These are phyloP conservation scores for Scheffersomyces stambukii DNA, from an alignment of 1,139 yeast species.

Conservation along the genomic window DNA sequence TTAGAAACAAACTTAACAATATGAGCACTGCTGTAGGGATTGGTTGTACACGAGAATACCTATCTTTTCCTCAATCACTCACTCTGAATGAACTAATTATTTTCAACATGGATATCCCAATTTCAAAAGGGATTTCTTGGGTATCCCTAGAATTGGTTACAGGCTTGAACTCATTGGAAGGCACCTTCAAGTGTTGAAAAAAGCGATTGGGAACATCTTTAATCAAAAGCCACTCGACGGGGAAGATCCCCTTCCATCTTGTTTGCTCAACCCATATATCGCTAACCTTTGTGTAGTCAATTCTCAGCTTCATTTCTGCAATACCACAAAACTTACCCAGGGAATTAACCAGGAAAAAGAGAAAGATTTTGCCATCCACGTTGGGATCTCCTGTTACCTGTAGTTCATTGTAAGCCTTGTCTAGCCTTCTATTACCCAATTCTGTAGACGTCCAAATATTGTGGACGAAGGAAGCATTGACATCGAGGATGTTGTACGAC, in stretches of 20 bases:
- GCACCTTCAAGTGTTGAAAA: constrained; percentile 41
- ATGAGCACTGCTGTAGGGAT: no score
- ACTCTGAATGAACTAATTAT: constrained; percentile 31
- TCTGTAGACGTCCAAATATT: constrained; percentile 60
- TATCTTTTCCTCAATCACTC: no score
- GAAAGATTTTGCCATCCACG: constrained; percentile 29
- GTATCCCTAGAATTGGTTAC: constrained; percentile 61
- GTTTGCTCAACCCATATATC: constrained; percentile 47
- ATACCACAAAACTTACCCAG: constrained; percentile 61
- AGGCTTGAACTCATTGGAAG: constrained; percentile 46
- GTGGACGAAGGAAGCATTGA: constrained; percentile 45
- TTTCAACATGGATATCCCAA: constrained; percentile 47
- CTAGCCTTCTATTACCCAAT: constrained; percentile 50
- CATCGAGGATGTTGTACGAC: constrained; percentile 46
- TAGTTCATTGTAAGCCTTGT: constrained; percentile 21
- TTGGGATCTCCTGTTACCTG: constrained; percentile 9
- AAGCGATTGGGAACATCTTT: constrained; percentile 48
- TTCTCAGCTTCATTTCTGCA: constrained; percentile 48
- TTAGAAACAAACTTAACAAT: no score
- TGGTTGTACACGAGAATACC: no score
- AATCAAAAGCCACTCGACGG: constrained; percentile 48
- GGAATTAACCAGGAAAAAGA: constrained; percentile 56
- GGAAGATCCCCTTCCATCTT: constrained; percentile 50
- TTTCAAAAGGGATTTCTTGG: constrained; percentile 44
- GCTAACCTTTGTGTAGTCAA: constrained; percentile 33